A percentile compares a stretch with the other conserved stretches of the same genome.
Evolutionary conservation across 495 filamentous ascomycete species (phyloP).

Genomic region (Talaromyces trachyspermus): DNA sequence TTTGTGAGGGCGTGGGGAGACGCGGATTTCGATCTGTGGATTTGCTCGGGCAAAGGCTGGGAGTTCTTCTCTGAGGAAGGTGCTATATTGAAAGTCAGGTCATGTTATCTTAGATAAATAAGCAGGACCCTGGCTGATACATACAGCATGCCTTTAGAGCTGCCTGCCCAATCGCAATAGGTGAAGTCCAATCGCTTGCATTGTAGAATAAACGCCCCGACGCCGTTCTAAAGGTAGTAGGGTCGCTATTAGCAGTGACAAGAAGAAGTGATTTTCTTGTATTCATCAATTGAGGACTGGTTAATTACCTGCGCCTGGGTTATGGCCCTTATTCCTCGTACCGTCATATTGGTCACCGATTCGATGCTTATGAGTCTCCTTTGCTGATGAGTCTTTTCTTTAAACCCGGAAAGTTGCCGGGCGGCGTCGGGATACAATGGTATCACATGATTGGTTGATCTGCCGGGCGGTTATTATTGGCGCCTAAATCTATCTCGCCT

Average conservation of each 20-base stretch:
- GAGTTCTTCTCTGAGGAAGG: slow-evolving; percentile 72
- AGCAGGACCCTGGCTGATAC: slow-evolving; percentile 20
- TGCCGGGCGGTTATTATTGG: slow-evolving; percentile 14
- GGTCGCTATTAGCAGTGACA: slow-evolving; percentile 8
- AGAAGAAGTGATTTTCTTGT: no score
- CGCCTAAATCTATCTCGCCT: slow-evolving; percentile 14
- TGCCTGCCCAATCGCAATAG: slow-evolving; percentile 93
- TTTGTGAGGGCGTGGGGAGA: slow-evolving; percentile 78
- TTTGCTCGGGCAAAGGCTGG: slow-evolving; percentile 67
- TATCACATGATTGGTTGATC: slow-evolving; percentile 20
- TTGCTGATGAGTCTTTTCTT: slow-evolving; percentile 7
- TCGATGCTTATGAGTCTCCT: background rate
- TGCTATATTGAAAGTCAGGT: background rate
- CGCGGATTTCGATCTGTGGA: slow-evolving; percentile 83
- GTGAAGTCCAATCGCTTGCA: slow-evolving; percentile 93
- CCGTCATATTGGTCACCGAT: slow-evolving; percentile 50
- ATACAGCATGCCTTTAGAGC: slow-evolving; percentile 91
- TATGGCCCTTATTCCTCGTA: slow-evolving; percentile 48
- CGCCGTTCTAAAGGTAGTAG: slow-evolving; percentile 63
- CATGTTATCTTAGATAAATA: background rate
- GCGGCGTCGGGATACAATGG: no score
- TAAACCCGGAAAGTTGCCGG: no score
- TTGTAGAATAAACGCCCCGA: slow-evolving; percentile 94
- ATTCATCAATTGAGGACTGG: no score
- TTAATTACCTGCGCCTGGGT: slow-evolving; percentile 33